phyloP scores from a whole-genome alignment of 306 rosid species.

The Quercus cerris region DNA sequence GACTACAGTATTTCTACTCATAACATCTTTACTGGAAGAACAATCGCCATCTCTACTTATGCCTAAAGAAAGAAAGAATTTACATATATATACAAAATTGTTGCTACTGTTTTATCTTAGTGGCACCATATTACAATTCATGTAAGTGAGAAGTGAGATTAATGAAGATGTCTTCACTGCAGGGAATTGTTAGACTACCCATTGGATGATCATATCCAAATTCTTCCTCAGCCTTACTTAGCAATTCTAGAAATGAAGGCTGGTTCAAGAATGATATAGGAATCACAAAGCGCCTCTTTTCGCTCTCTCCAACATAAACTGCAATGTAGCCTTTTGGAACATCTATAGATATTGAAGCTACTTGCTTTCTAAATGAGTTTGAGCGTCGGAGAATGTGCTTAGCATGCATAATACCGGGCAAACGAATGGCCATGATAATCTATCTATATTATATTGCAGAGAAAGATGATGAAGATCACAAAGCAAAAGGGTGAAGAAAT shows the following conservation, averaged over 20 bases:
- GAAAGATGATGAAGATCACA: background rate
- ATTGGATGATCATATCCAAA: conserved; percentile 37
- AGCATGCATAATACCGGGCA: background rate
- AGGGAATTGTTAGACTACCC: conserved; percentile 43
- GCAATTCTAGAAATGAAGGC: conserved; percentile 29
- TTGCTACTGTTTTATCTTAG: too few species aligned
- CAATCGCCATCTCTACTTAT: background rate
- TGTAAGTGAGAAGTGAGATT: conserved; percentile 22
- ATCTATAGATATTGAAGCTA: background rate
- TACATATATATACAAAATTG: too few species aligned
- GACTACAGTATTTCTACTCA: too few species aligned
- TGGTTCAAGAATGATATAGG: conserved; percentile 33
- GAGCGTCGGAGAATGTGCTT: conserved; percentile 2
- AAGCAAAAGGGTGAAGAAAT: background rate
- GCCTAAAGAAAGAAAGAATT: background rate
- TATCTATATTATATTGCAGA: background rate
- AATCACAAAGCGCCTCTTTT: conserved; percentile 35
- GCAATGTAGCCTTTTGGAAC: conserved; percentile 28
- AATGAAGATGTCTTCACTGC: conserved; percentile 26
- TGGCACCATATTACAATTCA: background rate
- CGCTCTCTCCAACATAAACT: conserved; percentile 31
- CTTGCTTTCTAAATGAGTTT: conserved; percentile 2
- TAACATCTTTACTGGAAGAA: too few species aligned
- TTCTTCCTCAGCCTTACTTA: conserved; percentile 27
- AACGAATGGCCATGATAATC: background rate